phyloP scores from a whole-genome alignment of 2,329 filamentous ascomycete species.

The Parafenestella ontariensis region DNA sequence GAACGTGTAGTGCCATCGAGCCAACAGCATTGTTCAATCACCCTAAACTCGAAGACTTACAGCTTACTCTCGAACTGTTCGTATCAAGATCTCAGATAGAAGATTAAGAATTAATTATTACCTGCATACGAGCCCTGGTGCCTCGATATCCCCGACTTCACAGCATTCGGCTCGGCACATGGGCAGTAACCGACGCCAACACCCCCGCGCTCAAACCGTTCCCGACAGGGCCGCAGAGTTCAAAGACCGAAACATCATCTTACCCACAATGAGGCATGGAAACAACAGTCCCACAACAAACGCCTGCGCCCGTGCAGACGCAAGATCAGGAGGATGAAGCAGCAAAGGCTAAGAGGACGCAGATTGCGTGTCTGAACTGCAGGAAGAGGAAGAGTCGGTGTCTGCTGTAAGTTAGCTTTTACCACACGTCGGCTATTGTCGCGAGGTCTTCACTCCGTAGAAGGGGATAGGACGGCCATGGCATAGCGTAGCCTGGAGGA shows the following conservation, averaged over 20 bases:
- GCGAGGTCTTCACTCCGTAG: neutral
- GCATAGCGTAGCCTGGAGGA: neutral
- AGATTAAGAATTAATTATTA: too few species aligned
- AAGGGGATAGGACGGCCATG: neutral
- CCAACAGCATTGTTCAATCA: too few species aligned
- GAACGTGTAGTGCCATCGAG: neutral
- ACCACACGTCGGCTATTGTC: conserved; percentile 6
- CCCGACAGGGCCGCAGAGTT: conserved; percentile 10
- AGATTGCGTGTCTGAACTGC: conserved; percentile 44
- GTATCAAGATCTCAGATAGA: too few species aligned
- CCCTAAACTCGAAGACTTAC: too few species aligned
- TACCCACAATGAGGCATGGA: conserved; percentile 17
- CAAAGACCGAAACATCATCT: conserved; percentile 17
- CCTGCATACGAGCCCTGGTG: too few species aligned
- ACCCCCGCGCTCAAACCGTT: conserved; percentile 14
- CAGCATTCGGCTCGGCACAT: conserved; percentile 8
- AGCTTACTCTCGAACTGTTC: too few species aligned
- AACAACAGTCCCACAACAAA: conserved; percentile 16
- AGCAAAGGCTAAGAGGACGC: conserved; percentile 28
- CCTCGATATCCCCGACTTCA: neutral
- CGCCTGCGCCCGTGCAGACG: conserved; percentile 11
- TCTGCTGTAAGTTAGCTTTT: conserved; percentile 41
- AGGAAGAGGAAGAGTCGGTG: conserved; percentile 50
- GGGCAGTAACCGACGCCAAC: conserved; percentile 12
- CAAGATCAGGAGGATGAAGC: conserved; percentile 18